A percentile compares a stretch with the other conserved stretches of the same genome.
phyloP scores from a whole-genome alignment of 805 yeast genomes.

The Maudiozyma serrabonitensis region DNA sequence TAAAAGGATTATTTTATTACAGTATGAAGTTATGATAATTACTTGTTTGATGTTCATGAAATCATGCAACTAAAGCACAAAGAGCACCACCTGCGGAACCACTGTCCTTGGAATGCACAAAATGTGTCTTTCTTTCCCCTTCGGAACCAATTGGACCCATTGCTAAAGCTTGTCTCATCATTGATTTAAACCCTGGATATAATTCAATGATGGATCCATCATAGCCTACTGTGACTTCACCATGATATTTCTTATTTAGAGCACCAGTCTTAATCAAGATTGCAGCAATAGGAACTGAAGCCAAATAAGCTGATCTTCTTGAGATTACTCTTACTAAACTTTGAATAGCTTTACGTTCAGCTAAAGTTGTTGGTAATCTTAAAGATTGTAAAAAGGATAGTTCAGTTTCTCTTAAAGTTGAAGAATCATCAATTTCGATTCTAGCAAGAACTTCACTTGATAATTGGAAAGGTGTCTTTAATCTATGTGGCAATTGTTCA shows the following conservation, averaged over 20 bases:
- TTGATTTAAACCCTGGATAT: conserved; percentile 81
- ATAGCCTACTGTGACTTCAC: conserved; percentile 84
- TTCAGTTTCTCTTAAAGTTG: conserved; percentile 61
- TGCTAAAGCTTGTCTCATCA: conserved; percentile 69
- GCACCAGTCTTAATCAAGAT: conserved; percentile 58
- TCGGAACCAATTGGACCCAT: conserved; percentile 63
- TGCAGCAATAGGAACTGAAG: conserved; percentile 87
- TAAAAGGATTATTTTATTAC: not conserved
- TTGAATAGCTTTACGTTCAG: conserved; percentile 70
- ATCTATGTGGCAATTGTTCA: conserved; percentile 43
- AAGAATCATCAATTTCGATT: conserved; percentile 76
- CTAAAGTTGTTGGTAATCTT: conserved; percentile 57
- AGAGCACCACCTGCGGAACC: conserved; percentile 97
- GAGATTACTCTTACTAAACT: conserved; percentile 69
- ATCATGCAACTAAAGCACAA: conserved; percentile 50
- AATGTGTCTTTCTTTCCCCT: conserved; percentile 61
- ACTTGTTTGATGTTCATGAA: not conserved
- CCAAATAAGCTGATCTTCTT: conserved; percentile 77
- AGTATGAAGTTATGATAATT: not conserved
- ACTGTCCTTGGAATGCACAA: conserved; percentile 73
- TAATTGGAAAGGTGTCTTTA: conserved; percentile 67
- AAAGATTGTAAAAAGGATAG: conserved; percentile 54
- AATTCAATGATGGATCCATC: conserved; percentile 92
- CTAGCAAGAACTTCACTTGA: conserved; percentile 78
- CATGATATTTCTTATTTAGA: conserved; percentile 44